Base-by-base conservation (phyloP, 192 early-diverging fungal genomes). In the Coemansia sp. region DNA sequence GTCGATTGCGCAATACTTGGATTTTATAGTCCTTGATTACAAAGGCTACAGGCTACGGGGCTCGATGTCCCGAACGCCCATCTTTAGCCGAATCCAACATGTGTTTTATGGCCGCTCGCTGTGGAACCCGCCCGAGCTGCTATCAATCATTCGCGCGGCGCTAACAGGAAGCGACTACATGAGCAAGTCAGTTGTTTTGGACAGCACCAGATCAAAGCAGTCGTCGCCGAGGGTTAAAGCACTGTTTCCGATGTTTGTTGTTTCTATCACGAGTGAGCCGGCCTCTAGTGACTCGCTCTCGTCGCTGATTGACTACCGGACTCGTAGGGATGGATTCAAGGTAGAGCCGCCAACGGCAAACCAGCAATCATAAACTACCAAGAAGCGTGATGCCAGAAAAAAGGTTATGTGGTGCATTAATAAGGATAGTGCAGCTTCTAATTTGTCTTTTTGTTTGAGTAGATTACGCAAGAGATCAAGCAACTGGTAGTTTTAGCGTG, bases 221-320 rank as follows among this genome's bases (percentile, higher is more conserved):
- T n/a, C n/a, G n/a, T n/a, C n/a, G n/a, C n/a, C n/a, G n/a, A n/a
- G n/a, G n/a, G n/a, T n/a, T n/a, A n/a, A n/a, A n/a, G n/a, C n/a
- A n/a, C 44, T 29, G 27, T 25, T 56, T 26, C 71, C 71, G 4
- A 23, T 52, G 49, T 75, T 67, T 67, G 44, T 75, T 5, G 27
- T 75, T 22, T 37, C 50, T 14, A 46, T 75, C 11, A 22, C 37
- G 2, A 15, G 18, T n/a, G n/a, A n/a, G n/a, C n/a, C n/a, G n/a
- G n/a, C 22, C 45, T 24, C 35, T 29, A 41, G 10, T 7, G 27
- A 19, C 9, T 13, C 38, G 19, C 30, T n/a, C 32, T 9, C 32
- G 6, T n/a, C 43, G 41, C 9, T 10, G 2, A 3, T 30, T 11
- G 45, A 46, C 24, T 32, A 46, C 28, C 24, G 17, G 17, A 46